phyloP scores from a whole-genome alignment of 2,329 filamentous ascomycete species.

The Gremmenia infestans region DNA sequence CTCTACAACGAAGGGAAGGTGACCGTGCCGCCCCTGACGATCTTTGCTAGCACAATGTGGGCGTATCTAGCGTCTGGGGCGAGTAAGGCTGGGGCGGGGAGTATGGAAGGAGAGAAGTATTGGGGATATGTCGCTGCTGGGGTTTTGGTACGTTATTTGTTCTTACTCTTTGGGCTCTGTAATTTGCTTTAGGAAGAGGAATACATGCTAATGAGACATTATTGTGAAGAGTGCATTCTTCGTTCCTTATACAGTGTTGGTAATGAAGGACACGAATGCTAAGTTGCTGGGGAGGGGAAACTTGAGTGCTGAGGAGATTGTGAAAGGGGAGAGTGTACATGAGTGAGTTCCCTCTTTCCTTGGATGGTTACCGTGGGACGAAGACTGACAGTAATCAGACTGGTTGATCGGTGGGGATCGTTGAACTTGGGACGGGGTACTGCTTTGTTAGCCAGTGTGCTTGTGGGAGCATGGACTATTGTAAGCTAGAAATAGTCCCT shows the following conservation, averaged over 20 bases:
- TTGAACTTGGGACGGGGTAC: conserved; percentile 44
- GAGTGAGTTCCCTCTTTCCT: too few species aligned
- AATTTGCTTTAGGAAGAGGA: too few species aligned
- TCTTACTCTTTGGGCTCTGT: too few species aligned
- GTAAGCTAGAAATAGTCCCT: conserved; percentile 9
- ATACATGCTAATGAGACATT: too few species aligned
- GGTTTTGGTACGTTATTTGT: conserved; percentile 25
- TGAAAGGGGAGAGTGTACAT: too few species aligned
- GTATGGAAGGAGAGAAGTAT: neutral
- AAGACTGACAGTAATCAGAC: conserved; percentile 29
- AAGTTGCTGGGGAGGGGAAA: conserved; percentile 42
- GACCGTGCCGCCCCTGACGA: conserved; percentile 36
- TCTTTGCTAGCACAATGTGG: conserved; percentile 32
- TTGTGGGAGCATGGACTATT: conserved; percentile 27
- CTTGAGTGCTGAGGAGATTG: too few species aligned
- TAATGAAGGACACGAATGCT: conserved; percentile 44
- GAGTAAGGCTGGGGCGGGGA: too few species aligned
- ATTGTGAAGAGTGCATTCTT: conserved; percentile 34
- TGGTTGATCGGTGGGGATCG: conserved; percentile 52
- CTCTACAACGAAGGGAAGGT: conserved; percentile 36
- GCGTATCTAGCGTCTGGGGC: neutral
- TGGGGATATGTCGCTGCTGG: conserved; percentile 41
- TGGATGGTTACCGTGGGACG: too few species aligned
- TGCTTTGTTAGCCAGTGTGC: conserved; percentile 25
- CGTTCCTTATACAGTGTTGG: conserved; percentile 46